phyloP scores from a whole-genome alignment of 2,329 filamentous ascomycete genomes.

The Akanthomyces muscarius region DNA sequence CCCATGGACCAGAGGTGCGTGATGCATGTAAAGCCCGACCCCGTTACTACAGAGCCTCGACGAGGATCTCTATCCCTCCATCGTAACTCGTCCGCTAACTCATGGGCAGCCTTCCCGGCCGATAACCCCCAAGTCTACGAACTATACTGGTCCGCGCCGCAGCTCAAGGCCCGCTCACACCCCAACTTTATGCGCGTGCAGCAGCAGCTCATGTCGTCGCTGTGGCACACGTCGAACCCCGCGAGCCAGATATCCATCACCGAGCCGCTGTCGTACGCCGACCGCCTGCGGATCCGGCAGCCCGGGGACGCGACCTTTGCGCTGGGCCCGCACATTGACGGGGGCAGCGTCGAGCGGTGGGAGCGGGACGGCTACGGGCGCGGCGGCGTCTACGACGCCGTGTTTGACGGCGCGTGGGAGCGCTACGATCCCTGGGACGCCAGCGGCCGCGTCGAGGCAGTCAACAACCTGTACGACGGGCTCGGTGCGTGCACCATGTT shows the following conservation, averaged over 20 bases:
- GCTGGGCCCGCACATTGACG: constrained; percentile 69
- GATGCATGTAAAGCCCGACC: not conserved
- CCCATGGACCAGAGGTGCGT: constrained; percentile 50
- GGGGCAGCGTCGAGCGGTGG: constrained; percentile 72
- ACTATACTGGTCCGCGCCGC: constrained; percentile 69
- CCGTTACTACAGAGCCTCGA: not conserved
- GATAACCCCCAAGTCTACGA: constrained; percentile 69
- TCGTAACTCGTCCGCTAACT: not conserved
- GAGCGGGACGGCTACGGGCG: constrained; percentile 63
- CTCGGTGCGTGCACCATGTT: constrained; percentile 81
- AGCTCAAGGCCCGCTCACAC: constrained; percentile 64
- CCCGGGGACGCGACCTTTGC: constrained; percentile 69
- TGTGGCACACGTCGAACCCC: constrained; percentile 56
- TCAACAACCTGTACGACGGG: constrained; percentile 74
- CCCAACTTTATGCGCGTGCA: constrained; percentile 60
- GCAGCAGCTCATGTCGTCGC: constrained; percentile 52
- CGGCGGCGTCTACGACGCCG: constrained; percentile 65
- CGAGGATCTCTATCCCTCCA: not conserved
- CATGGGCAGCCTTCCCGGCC: constrained; percentile 55
- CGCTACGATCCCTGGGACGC: constrained; percentile 79
- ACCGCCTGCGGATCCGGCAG: constrained; percentile 66
- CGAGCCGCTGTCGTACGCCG: constrained; percentile 64
- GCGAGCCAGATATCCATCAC: constrained; percentile 44
- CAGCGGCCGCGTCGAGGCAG: constrained; percentile 61
- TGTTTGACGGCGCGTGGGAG: constrained; percentile 76